Evolutionary conservation across 2,329 filamentous ascomycete species (phyloP).

Genomic region (Tolypocladium nubicola): DNA sequence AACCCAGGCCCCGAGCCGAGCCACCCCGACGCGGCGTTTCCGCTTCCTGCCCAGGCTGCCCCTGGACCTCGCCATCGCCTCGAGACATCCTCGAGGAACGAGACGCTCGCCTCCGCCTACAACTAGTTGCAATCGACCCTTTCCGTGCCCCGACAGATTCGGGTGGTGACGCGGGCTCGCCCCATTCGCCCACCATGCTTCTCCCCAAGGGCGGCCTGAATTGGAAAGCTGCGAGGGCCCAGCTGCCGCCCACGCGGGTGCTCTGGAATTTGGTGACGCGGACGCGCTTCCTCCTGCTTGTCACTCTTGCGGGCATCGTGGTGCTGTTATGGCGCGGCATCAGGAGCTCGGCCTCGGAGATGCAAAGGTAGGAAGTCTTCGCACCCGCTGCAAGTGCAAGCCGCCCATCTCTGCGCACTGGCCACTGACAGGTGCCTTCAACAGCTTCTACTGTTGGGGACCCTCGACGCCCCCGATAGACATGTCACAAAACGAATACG

Average conservation of each 20-base stretch:
- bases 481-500: slow-evolving; percentile 85
- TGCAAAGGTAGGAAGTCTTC: slow-evolving; percentile 64
- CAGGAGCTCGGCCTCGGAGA: slow-evolving; percentile 67
- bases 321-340: slow-evolving; percentile 84
- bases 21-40: not conserved
- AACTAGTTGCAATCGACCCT: not conserved
- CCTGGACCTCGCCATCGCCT: not conserved
- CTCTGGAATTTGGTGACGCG: slow-evolving; percentile 60
- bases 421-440: not conserved
- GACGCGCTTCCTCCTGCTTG: slow-evolving; percentile 65
- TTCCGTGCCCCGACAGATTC: not conserved
- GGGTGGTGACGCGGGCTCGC: slow-evolving; percentile 1
- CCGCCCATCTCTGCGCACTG: not conserved
- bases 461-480: slow-evolving; percentile 92
- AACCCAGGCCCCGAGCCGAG: not conserved
- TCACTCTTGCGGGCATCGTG: slow-evolving; percentile 59
- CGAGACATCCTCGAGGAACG: not conserved
- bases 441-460: slow-evolving; percentile 94
- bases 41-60: not conserved
- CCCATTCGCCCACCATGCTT: slow-evolving; percentile 54
- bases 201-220: slow-evolving; percentile 80
- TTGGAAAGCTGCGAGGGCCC: slow-evolving; percentile 82
- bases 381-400: too few species aligned
- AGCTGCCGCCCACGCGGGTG: slow-evolving; percentile 67
- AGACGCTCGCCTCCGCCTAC: not conserved